Conservation (phyloP, 2,329 filamentous ascomycete species). For the Ceratocystis variospora region DNA sequence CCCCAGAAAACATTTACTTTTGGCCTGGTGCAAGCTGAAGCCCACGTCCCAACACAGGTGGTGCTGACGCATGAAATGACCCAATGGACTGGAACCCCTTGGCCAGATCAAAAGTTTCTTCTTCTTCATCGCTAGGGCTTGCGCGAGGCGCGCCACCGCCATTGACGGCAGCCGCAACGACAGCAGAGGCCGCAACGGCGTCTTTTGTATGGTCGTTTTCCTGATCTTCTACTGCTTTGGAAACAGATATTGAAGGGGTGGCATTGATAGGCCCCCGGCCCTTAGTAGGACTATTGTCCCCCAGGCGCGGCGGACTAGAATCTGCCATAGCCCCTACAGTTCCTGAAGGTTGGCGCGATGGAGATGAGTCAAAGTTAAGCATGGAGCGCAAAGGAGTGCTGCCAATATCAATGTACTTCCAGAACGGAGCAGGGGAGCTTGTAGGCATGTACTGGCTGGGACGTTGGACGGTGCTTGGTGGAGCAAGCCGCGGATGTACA, state of each 20-base stretch:
- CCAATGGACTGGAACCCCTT: slow-evolving; percentile 54
- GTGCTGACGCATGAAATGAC: slow-evolving; percentile 42
- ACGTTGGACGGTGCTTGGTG: slow-evolving; percentile 65
- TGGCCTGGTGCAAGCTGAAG: slow-evolving; percentile 21
- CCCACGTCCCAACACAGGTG: slow-evolving; percentile 29
- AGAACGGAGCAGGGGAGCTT: slow-evolving; percentile 73
- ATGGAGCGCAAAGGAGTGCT: slow-evolving; percentile 52
- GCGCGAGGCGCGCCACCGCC: slow-evolving; percentile 2
- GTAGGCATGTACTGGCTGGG: slow-evolving; percentile 79
- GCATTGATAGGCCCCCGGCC: slow-evolving; percentile 22
- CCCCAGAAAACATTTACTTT: neutral
- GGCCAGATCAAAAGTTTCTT: slow-evolving; percentile 44
- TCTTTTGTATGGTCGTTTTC: slow-evolving; percentile 24
- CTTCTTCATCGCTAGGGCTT: slow-evolving; percentile 30
- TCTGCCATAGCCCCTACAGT: neutral
- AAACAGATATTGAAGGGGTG: slow-evolving; percentile 8
- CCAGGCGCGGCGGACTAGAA: slow-evolving; percentile 11
- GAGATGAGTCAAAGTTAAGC: slow-evolving; percentile 42
- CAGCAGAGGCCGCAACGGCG: slow-evolving; percentile 18
- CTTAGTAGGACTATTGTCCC: slow-evolving; percentile 11
- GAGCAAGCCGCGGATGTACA: slow-evolving; percentile 60
- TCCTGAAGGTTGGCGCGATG: slow-evolving; percentile 34
- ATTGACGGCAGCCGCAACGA: slow-evolving; percentile 19
- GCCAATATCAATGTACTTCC: slow-evolving; percentile 68
- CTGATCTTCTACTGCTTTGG: slow-evolving; percentile 24